Percentiles rank a stretch among this genome's conserved stretches.
Conservation (phyloP, 495 filamentous ascomycete species). For the Astrothelium macrocarpum region DNA sequence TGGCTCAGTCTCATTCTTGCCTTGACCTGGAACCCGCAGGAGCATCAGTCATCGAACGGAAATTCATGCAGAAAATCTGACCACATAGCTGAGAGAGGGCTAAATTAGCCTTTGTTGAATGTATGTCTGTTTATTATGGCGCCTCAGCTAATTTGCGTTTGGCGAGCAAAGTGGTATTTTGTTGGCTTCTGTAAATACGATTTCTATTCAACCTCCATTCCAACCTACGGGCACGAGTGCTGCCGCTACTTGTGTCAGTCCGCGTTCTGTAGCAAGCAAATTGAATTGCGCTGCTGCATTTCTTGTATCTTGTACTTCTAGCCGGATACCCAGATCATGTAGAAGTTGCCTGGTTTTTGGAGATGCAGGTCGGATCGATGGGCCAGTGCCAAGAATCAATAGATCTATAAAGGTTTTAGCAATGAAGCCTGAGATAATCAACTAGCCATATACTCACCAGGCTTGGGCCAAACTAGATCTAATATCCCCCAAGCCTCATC, state of each 20-base stretch:
- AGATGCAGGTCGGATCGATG: slow-evolving; percentile 60
- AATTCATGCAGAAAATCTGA: too few species aligned
- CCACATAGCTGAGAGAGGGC: too few species aligned
- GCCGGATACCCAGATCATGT: slow-evolving; percentile 66
- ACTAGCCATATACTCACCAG: too few species aligned
- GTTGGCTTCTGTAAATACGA: too few species aligned
- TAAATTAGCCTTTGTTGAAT: too few species aligned
- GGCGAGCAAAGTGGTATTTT: too few species aligned
- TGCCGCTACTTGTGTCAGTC: slow-evolving; percentile 65
- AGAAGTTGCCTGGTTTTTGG: slow-evolving; percentile 62
- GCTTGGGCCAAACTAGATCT: slow-evolving; percentile 76
- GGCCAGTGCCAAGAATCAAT: slow-evolving; percentile 78
- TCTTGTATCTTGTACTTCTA: slow-evolving; percentile 85
- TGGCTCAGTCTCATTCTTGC: too few species aligned
- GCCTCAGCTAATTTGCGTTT: too few species aligned
- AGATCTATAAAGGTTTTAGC: slow-evolving; percentile 51
- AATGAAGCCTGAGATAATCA: too few species aligned
- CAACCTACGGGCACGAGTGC: slow-evolving; percentile 83
- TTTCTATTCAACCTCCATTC: slow-evolving; percentile 32
- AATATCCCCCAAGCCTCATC: slow-evolving; percentile 67
- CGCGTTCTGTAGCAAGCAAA: slow-evolving; percentile 51
- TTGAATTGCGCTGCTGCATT: slow-evolving; percentile 86
- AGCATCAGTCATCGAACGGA: too few species aligned
- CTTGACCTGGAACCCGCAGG: too few species aligned
- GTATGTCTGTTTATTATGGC: too few species aligned